Conservation (phyloP, 2,329 filamentous ascomycete species). For the Colletotrichum musicola region DNA sequence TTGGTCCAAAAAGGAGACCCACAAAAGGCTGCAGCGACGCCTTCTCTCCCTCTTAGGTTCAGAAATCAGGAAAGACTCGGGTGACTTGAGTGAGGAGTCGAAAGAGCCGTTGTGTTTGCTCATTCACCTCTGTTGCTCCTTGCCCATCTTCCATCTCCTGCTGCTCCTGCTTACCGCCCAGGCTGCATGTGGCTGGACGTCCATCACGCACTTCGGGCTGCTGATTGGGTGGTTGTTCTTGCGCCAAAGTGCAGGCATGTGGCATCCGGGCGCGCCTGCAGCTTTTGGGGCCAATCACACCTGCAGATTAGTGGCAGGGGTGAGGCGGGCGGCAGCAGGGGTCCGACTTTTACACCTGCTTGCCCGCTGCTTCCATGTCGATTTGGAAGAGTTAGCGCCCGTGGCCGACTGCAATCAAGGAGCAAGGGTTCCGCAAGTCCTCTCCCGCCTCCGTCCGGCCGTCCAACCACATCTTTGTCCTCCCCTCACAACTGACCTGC, state of each 20-base stretch:
- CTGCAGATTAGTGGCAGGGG: conserved; percentile 40
- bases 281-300: conserved; percentile 47
- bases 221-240: conserved; percentile 54
- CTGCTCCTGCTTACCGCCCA: conserved; percentile 57
- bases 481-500: conserved; percentile 38
- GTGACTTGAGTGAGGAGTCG: conserved; percentile 11
- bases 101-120: conserved; percentile 36
- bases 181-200: conserved; percentile 54
- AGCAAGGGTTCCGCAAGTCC: conserved; percentile 43
- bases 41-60: not conserved
- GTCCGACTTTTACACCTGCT: conserved; percentile 35
- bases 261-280: conserved; percentile 35
- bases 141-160: conserved; percentile 9
- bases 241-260: conserved; percentile 43
- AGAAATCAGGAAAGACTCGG: conserved; percentile 6
- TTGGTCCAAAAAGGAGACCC: not conserved
- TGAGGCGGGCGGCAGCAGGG: conserved; percentile 41
- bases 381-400: no score
- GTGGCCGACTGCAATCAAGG: no score
- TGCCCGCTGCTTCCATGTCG: no score
- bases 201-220: conserved; percentile 51
- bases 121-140: conserved; percentile 10
- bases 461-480: conserved; percentile 48
- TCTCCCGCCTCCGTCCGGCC: conserved; percentile 15
- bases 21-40: not conserved